Conservation (phyloP, 148 eudicot species). For the Amaranthus palmeri region DNA sequence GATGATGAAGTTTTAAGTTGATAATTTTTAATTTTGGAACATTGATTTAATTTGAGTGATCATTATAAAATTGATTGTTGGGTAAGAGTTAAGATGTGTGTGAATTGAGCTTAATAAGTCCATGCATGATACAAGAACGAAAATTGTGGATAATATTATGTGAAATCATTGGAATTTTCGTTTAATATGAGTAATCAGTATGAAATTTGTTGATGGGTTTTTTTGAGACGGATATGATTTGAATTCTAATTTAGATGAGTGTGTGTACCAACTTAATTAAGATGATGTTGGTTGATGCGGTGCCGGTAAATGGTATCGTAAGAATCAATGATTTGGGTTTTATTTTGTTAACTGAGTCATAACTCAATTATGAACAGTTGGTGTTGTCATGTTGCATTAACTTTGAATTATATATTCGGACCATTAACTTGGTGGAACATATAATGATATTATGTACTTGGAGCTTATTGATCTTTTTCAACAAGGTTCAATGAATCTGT, state of each 20-base stretch:
- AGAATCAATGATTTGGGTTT: not conserved
- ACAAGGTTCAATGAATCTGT: not conserved
- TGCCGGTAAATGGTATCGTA: not conserved
- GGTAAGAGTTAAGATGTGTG: too few species aligned
- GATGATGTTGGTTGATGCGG: slow-evolving; percentile 8
- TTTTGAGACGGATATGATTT: too few species aligned
- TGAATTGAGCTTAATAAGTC: not conserved
- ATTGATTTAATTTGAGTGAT: too few species aligned
- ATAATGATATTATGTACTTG: not conserved
- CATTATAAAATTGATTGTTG: too few species aligned
- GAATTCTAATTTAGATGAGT: too few species aligned
- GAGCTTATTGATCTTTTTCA: not conserved
- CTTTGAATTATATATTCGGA: slow-evolving; percentile 14
- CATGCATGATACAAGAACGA: too few species aligned
- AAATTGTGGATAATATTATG: too few species aligned
- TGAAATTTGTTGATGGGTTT: too few species aligned
- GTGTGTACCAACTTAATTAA: not conserved
- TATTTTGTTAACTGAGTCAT: slow-evolving; percentile 5
- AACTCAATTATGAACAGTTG: not conserved
- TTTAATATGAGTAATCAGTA: too few species aligned
- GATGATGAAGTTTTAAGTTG: not conserved
- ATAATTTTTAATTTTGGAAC: not conserved
- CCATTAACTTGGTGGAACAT: slow-evolving; percentile 16
- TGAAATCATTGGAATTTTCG: too few species aligned
- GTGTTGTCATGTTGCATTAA: slow-evolving; percentile 19